Evolutionary conservation across 2,329 filamentous ascomycete genomes (phyloP), one percentile per base, ranked within the genome.

Genomic region (Apiospora phragmitis): DNA sequence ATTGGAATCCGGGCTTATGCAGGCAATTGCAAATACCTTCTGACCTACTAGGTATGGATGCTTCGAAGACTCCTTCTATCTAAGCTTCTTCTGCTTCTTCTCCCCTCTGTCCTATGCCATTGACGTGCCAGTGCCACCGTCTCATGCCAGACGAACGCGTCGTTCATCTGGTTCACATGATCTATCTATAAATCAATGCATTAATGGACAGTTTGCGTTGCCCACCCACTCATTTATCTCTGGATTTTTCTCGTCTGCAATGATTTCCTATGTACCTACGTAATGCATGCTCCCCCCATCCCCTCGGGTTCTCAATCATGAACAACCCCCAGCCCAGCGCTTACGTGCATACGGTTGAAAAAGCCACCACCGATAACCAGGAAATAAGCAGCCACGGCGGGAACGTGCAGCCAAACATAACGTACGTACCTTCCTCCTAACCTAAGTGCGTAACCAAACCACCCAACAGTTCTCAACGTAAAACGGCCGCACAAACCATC

Each of bases 161-260:
- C 35, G 55, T 62, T 62, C 55, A 21, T 62, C 55, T 62, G 29
- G 55, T 62, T 38, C 55, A 38, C 55, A 62, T 62, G 55, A 62
- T 38, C 55, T 35, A 21, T 47, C 43, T 62, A 38, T n/a, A 35
- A 38, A 62, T 38, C 21, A 38, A 62, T 62, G 55, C 55, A 14
- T n/a, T 62, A 62, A n/a, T 38, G 55, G 32, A n/a, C n/a, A 35
- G 18, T 29, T 32, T 8, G 26, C 49, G 51, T 32, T 8, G 26
- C 49, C 49, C 26, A 55, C 49, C 49, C 7, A 6, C 18, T 16
- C 6, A n/a, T 47, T 21, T n/a, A 21, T 47, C 43, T 47, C 4
- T 49, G n/a, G 8, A 7, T 21, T 8, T 47, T 21, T 47, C 11
- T 49, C 47, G 18, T 59, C 16, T 59, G 16, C 51, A 35, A 59